These are phyloP conservation scores for Arthrobotrys sinensis DNA, from an alignment of 2,329 filamentous ascomycete species.

Conservation along the genomic window DNA sequence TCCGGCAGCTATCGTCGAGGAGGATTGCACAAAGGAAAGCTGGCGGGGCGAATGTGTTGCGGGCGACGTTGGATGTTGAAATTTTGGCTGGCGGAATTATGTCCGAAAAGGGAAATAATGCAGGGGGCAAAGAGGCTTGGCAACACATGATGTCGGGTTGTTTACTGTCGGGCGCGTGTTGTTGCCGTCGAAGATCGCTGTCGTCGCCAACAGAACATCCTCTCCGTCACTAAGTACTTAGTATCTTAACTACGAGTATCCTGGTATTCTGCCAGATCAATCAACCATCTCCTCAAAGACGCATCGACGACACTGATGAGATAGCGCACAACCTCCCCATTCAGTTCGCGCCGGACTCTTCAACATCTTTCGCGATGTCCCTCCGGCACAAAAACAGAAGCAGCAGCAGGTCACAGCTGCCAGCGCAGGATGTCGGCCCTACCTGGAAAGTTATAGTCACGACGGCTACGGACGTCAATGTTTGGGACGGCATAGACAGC, in stretches of 20 bases:
- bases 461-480: constrained; percentile 62
- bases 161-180: constrained; percentile 47
- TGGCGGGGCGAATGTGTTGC: constrained; percentile 40
- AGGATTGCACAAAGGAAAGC: constrained; percentile 12
- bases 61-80: constrained; percentile 51
- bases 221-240: neutral
- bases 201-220: constrained; percentile 23
- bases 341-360: neutral
- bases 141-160: constrained; percentile 55
- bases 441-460: constrained; percentile 64
- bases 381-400: constrained; percentile 43
- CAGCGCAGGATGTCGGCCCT: constrained; percentile 26
- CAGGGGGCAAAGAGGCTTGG: constrained; percentile 27
- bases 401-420: constrained; percentile 35
- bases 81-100: constrained; percentile 13
- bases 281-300: neutral
- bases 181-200: constrained; percentile 15
- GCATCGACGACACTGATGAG: constrained; percentile 15
- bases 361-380: constrained; percentile 43
- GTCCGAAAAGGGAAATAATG: constrained; percentile 23
- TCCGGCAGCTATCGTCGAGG: constrained; percentile 26
- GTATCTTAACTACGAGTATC: neutral
- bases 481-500: constrained; percentile 61
- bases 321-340: constrained; percentile 5
- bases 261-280: neutral